Percentiles rank a stretch among this genome's conserved stretches.
Conservation (phyloP, 73 alveolate species). For the Strombidium stylifer region DNA sequence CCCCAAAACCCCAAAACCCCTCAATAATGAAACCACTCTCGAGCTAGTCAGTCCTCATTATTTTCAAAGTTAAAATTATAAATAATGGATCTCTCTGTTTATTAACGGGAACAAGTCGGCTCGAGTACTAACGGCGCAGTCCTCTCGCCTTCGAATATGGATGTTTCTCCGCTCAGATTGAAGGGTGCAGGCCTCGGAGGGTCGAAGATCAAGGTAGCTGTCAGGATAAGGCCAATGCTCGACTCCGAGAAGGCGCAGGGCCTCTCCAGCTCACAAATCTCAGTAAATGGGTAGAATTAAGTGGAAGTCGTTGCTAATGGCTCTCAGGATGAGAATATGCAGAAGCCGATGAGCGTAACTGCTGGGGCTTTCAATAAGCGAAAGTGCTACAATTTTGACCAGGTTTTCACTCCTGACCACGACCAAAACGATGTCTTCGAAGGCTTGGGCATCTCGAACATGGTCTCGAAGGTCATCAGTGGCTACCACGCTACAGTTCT, state of each 20-base stretch:
- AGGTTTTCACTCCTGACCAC: constrained; percentile 17
- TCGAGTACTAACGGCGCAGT: no score
- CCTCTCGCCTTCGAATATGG: no score
- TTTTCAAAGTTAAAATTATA: no score
- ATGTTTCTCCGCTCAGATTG: neutral
- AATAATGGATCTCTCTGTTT: no score
- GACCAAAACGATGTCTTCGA: constrained; percentile 18
- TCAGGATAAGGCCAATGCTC: constrained; percentile 69
- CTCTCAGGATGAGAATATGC: no score
- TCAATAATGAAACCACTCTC: no score
- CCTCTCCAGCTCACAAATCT: constrained; percentile 28
- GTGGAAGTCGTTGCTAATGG: neutral
- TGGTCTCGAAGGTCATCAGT: constrained; percentile 44
- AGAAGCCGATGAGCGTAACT: neutral
- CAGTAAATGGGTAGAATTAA: constrained; percentile 32
- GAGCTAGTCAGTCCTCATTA: no score
- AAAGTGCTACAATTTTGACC: constrained; percentile 32
- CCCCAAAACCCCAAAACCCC: no score
- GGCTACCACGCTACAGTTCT: constrained; percentile 64
- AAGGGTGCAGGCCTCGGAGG: neutral
- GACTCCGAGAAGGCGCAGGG: constrained; percentile 58
- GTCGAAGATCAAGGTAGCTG: constrained; percentile 61
- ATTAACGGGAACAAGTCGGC: no score
- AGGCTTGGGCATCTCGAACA: constrained; percentile 22
- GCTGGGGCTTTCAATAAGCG: constrained; percentile 1